phyloP scores from a whole-genome alignment of 805 yeast genomes.

The Pichia rugopelliculosa region DNA sequence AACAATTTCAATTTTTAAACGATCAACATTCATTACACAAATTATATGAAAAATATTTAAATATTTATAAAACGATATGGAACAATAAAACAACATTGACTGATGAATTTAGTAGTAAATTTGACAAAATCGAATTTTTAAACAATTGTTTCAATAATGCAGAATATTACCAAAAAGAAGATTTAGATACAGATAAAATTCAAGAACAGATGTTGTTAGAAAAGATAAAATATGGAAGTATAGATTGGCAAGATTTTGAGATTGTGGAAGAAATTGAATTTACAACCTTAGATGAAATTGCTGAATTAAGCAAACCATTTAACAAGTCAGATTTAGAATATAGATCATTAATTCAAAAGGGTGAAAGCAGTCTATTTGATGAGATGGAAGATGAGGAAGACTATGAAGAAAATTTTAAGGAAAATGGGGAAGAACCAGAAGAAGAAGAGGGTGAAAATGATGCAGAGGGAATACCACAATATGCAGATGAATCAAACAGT shows the following conservation, averaged over 20 bases:
- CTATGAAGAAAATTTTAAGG: neutral
- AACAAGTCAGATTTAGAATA: conserved; percentile 51
- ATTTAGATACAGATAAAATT: conserved; percentile 26
- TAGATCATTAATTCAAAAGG: conserved; percentile 51
- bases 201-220: conserved; percentile 31
- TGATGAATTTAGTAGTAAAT: conserved; percentile 16
- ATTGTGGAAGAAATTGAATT: conserved; percentile 65
- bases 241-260: conserved; percentile 83
- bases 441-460: conserved; percentile 13
- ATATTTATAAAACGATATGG: conserved; percentile 46
- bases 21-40: conserved; percentile 52
- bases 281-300: conserved; percentile 49
- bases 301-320: conserved; percentile 50
- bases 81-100: conserved; percentile 16
- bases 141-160: conserved; percentile 50
- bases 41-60: conserved; percentile 41
- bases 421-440: conserved; percentile 2
- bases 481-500: conserved; percentile 7
- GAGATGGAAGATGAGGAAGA: conserved; percentile 11
- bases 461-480: conserved; percentile 8
- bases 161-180: conserved; percentile 35
- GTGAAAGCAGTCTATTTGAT: conserved; percentile 9
- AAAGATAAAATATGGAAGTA: conserved; percentile 55
- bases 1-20: conserved; percentile 64
- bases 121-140: conserved; percentile 30